These are phyloP conservation scores for Fusarium siculi DNA, from an alignment of 2,329 filamentous ascomycete genomes.

Conservation along the genomic window DNA sequence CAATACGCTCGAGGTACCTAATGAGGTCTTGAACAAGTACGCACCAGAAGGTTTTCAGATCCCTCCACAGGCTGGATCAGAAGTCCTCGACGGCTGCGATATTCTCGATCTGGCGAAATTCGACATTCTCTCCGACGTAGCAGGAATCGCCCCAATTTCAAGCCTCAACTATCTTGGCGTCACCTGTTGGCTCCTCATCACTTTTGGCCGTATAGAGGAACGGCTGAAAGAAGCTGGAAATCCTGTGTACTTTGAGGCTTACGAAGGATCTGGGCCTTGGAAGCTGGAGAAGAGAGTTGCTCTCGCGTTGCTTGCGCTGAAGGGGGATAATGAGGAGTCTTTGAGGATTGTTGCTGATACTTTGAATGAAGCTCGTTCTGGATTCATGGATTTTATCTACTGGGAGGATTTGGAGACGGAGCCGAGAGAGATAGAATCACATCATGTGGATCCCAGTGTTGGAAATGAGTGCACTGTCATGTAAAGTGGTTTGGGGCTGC, in stretches of 20 bases:
- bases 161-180: slow-evolving; percentile 50
- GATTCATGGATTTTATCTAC: slow-evolving; percentile 24
- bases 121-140: slow-evolving; percentile 19
- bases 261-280: not conserved
- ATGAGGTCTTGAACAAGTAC: not conserved
- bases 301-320: slow-evolving; percentile 8
- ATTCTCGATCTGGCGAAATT: slow-evolving; percentile 44
- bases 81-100: not conserved
- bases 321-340: slow-evolving; percentile 9
- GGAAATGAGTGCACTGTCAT: not conserved
- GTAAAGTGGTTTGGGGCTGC: not conserved
- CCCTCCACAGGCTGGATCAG: not conserved
- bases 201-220: slow-evolving; percentile 45
- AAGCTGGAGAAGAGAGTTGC: not conserved
- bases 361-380: not conserved
- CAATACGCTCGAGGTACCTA: not conserved
- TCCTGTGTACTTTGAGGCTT: slow-evolving; percentile 7
- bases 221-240: slow-evolving; percentile 42
- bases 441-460: not conserved
- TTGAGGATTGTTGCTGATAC: slow-evolving; percentile 8
- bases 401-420: slow-evolving; percentile 19
- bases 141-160: slow-evolving; percentile 39
- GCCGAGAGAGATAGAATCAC: not conserved
- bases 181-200: slow-evolving; percentile 35
- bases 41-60: not conserved